Percentiles rank a stretch among this genome's conserved stretches.
phyloP scores from a whole-genome alignment of 371 early-diverging fungal genomes.

The Rhizomucor pusillus region DNA sequence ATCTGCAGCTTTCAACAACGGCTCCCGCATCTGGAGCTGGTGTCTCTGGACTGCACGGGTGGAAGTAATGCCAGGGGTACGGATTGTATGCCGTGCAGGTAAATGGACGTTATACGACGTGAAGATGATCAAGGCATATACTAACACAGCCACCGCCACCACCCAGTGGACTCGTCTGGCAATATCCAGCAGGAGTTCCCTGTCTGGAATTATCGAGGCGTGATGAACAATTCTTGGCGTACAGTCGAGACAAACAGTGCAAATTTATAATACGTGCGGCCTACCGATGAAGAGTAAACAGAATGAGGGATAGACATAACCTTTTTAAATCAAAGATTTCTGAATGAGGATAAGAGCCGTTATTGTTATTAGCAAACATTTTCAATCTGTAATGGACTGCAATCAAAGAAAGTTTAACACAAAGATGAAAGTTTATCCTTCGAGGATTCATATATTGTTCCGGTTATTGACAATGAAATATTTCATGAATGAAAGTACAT shows the following conservation, averaged over 20 bases:
- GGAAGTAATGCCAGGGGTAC: constrained; percentile 16
- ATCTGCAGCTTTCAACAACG: constrained; percentile 16
- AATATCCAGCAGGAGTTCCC: constrained; percentile 78
- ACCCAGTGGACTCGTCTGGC: constrained; percentile 64
- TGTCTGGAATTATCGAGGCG: constrained; percentile 84
- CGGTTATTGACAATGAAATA: too few species aligned
- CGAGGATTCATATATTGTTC: too few species aligned
- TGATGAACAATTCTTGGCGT: constrained; percentile 77
- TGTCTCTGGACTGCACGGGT: constrained; percentile 69
- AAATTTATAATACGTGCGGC: too few species aligned
- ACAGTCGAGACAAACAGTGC: constrained; percentile 1
- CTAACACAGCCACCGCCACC: not conserved
- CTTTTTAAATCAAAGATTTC: too few species aligned
- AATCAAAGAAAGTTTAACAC: too few species aligned
- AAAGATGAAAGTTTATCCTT: too few species aligned
- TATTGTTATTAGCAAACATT: too few species aligned
- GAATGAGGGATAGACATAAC: too few species aligned
- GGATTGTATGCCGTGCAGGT: constrained; percentile 74
- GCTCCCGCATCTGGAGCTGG: constrained; percentile 68
- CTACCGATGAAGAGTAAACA: too few species aligned
- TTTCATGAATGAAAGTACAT: too few species aligned
- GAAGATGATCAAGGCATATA: not conserved
- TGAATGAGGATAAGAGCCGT: too few species aligned
- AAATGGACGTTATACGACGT: constrained; percentile 5
- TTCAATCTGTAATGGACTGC: too few species aligned